phyloP scores from a whole-genome alignment of 139 green algal species.

The Cymbomonas tetramitiformis region DNA sequence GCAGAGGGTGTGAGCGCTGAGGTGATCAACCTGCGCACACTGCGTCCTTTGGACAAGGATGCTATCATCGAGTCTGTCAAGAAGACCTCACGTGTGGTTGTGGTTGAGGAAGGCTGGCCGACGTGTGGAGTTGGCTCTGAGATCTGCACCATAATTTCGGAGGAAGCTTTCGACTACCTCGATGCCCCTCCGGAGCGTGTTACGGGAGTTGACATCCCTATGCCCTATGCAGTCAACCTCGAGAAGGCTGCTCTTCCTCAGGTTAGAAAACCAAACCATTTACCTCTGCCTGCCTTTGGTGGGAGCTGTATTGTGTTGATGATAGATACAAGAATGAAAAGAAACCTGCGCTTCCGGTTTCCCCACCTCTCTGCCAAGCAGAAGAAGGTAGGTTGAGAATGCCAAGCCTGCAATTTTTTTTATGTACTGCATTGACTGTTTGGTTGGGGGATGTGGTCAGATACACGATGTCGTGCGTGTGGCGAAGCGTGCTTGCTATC shows the following conservation, averaged over 20 bases:
- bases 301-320: no score
- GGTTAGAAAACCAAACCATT: no score
- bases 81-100: slow-evolving; percentile 79
- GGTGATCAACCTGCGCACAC: slow-evolving; percentile 85
- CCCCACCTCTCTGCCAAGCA: background rate
- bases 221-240: slow-evolving; percentile 88
- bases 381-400: background rate
- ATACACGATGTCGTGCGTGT: slow-evolving; percentile 59
- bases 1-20: slow-evolving; percentile 79
- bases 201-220: slow-evolving; percentile 72
- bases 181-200: slow-evolving; percentile 82
- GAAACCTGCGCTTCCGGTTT: background rate
- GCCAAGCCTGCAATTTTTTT: background rate
- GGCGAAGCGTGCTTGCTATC: slow-evolving; percentile 38
- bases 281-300: background rate
- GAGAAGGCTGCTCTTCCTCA: slow-evolving; percentile 64
- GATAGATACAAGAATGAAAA: background rate
- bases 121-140: slow-evolving; percentile 70
- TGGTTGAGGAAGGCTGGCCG: slow-evolving; percentile 95
- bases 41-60: slow-evolving; percentile 82
- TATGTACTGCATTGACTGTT: slow-evolving; percentile 25
- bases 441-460: no score
- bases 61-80: slow-evolving; percentile 59
- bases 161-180: slow-evolving; percentile 91
- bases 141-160: slow-evolving; percentile 51